Conservation (phyloP, 352 stramenopile genomes). For the Nothophytophthora sp. region DNA sequence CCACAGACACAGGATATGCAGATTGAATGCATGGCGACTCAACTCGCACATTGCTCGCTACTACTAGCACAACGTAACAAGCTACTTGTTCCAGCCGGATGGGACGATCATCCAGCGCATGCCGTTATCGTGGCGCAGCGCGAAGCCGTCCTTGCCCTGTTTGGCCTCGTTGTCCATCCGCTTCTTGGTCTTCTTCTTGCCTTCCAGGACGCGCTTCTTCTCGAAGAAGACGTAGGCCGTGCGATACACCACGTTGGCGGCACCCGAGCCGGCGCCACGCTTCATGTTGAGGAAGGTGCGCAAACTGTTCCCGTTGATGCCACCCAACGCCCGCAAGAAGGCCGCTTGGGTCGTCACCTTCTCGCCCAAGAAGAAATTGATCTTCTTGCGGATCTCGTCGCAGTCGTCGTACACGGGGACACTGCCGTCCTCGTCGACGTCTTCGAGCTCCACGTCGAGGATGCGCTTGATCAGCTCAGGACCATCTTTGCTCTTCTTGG, state of each 20-base stretch:
- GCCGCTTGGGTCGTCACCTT: conserved; percentile 43
- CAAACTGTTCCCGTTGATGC: conserved; percentile 54
- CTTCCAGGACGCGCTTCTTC: conserved; percentile 46
- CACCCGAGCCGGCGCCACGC: conserved; percentile 43
- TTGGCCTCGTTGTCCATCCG: conserved; percentile 33
- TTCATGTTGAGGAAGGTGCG: conserved; percentile 48
- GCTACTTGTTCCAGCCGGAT: not conserved
- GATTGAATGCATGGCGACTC: too few species aligned
- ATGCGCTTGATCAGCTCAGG: conserved; percentile 37
- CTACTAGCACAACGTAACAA: conserved; percentile 3
- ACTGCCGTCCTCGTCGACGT: conserved; percentile 25
- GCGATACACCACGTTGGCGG: conserved; percentile 49
- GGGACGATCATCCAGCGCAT: conserved; percentile 17
- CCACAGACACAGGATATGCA: too few species aligned
- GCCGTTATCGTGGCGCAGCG: conserved; percentile 22
- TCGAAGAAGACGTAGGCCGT: conserved; percentile 61
- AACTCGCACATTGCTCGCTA: too few species aligned
- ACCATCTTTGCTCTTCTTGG: conserved; percentile 33
- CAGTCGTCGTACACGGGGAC: conserved; percentile 60
- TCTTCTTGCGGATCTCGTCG: conserved; percentile 54
- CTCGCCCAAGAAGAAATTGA: conserved; percentile 36
- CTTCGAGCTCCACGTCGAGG: conserved; percentile 28
- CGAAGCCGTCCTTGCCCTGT: conserved; percentile 8
- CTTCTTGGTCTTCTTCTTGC: conserved; percentile 45
- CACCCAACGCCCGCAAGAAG: conserved; percentile 29